Evolutionary conservation across 768 basidiomycete species (phyloP).

Genomic region (Daedalea quercina): DNA sequence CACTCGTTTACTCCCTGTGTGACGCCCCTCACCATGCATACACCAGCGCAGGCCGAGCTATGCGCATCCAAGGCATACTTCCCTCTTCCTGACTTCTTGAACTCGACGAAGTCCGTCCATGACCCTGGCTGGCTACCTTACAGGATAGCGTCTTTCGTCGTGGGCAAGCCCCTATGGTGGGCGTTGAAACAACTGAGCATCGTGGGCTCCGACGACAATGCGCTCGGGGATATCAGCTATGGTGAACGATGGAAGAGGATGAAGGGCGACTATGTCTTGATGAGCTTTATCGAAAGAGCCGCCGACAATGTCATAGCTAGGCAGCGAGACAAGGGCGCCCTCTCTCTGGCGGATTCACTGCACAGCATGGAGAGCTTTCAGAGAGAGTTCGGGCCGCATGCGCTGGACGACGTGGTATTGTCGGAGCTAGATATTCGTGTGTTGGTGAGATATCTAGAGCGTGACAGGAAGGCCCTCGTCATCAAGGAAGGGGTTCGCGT

Average conservation of each 20-base stretch:
- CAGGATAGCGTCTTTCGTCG: slow-evolving; percentile 61
- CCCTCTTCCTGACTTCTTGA: slow-evolving; percentile 48
- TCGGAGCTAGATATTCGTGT: slow-evolving; percentile 61
- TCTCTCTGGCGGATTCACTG: slow-evolving; percentile 51
- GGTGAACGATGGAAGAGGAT: slow-evolving; percentile 44
- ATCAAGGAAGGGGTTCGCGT: slow-evolving; percentile 58
- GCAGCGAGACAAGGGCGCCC: slow-evolving; percentile 34
- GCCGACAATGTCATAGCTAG: slow-evolving; percentile 48
- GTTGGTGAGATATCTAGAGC: slow-evolving; percentile 69
- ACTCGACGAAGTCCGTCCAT: slow-evolving; percentile 53
- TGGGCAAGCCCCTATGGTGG: slow-evolving; percentile 85
- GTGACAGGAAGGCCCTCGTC: slow-evolving; percentile 63
- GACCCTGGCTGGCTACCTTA: slow-evolving; percentile 61
- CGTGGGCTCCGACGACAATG: slow-evolving; percentile 49
- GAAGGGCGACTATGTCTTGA: slow-evolving; percentile 67
- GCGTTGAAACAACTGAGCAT: slow-evolving; percentile 73
- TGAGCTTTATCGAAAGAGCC: slow-evolving; percentile 57
- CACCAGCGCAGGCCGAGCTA: slow-evolving; percentile 68
- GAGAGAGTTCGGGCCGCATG: slow-evolving; percentile 41
- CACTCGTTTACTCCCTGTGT: neutral
- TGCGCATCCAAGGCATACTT: slow-evolving; percentile 37
- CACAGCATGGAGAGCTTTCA: slow-evolving; percentile 60
- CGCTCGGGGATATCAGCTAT: slow-evolving; percentile 29
- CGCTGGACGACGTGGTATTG: slow-evolving; percentile 38
- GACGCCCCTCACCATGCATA: slow-evolving; percentile 21